A percentile compares a stretch with the other conserved stretches of the same genome.
phyloP scores from a whole-genome alignment of 768 basidiomycete species.

The Boletus insuetus region DNA sequence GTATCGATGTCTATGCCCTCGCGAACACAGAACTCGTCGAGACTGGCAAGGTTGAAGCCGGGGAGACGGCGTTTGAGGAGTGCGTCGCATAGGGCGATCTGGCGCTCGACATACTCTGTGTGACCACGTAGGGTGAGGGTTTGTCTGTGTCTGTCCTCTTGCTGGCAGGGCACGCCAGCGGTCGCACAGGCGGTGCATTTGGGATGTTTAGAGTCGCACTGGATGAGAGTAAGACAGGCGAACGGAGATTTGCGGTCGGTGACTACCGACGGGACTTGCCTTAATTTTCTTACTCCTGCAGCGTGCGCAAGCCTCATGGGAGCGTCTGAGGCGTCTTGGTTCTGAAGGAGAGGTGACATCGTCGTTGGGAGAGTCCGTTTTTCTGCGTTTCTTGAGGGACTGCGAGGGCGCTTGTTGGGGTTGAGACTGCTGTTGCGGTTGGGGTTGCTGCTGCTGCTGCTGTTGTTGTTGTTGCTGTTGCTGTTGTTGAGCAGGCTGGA shows the following conservation, averaged over 20 bases:
- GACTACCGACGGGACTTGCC: constrained; percentile 65
- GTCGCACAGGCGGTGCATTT: constrained; percentile 82
- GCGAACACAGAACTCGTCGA: constrained; percentile 62
- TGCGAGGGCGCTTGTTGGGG: constrained; percentile 34
- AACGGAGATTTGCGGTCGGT: constrained; percentile 84
- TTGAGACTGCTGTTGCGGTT: constrained; percentile 28
- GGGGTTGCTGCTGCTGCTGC: constrained; percentile 32
- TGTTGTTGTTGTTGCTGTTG: constrained; percentile 18
- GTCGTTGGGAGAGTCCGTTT: constrained; percentile 53
- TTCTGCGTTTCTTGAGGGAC: constrained; percentile 56
- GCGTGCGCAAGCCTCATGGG: constrained; percentile 89
- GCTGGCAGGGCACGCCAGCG: constrained; percentile 76
- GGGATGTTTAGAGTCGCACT: constrained; percentile 93
- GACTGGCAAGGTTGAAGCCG: constrained; percentile 59
- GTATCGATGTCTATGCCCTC: constrained; percentile 60
- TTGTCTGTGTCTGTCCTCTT: constrained; percentile 86
- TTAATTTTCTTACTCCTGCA: constrained; percentile 98
- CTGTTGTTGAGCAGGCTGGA: constrained; percentile 34
- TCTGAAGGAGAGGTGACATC: constrained; percentile 59
- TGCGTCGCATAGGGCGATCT: constrained; percentile 74
- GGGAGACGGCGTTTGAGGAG: constrained; percentile 74
- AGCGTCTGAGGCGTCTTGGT: constrained; percentile 78
- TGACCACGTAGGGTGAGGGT: constrained; percentile 83
- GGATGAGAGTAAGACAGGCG: constrained; percentile 37
- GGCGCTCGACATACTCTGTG: constrained; percentile 77